Base-by-base conservation (phyloP, 2,329 filamentous ascomycete species). In the Scolecobasidium constrictum region DNA sequence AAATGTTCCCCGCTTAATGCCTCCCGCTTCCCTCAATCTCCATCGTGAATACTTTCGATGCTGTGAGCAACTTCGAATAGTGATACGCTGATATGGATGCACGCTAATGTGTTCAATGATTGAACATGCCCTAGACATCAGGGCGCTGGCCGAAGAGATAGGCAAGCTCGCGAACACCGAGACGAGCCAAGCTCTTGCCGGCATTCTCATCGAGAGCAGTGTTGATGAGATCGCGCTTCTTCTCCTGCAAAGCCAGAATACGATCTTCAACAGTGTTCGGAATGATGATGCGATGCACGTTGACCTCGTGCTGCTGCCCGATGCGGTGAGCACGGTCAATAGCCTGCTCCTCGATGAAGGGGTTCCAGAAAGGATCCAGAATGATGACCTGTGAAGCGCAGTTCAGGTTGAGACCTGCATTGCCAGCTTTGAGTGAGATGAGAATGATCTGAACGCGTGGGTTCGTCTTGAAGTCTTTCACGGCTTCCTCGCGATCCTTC, bases 321-420 rank as follows among this genome's bases (percentile, higher is more conserved):
- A 94, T 88, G 7, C 88, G 82, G 60, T 94, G 83, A 2, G 87
- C 85, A 17, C 88, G 82, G 58, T 94, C 88, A 40, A 94, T 81
- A 3, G 88, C 88, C 62, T 95, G 88, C 61, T 87, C 86, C 63
- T 94, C 88, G 38, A 93, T 83, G 56, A 83, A 94, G 0, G 87
- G 88, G 49, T 94, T 95, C 86, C 86, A 94, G 65, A 93, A 94
- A 0, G 87, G 87, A 56, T 94, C 87, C 56, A 94, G 78, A 49
- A 94, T 83, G 59, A 95, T 86, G 50, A 94, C 85, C 49, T 86
- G 81, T 1, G 80, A 86, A 0, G 87, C 88, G 15, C 78, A 77
- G 31, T 83, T 85, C 17, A 95, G 71, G 55, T 95, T 95, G 36
- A 95, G 73, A 2, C 88, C 88, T 0, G 87, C 79, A 52, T 90